These are phyloP conservation scores for Biancaea sappan DNA, from an alignment of 306 rosid genomes.

Conservation along the genomic window DNA sequence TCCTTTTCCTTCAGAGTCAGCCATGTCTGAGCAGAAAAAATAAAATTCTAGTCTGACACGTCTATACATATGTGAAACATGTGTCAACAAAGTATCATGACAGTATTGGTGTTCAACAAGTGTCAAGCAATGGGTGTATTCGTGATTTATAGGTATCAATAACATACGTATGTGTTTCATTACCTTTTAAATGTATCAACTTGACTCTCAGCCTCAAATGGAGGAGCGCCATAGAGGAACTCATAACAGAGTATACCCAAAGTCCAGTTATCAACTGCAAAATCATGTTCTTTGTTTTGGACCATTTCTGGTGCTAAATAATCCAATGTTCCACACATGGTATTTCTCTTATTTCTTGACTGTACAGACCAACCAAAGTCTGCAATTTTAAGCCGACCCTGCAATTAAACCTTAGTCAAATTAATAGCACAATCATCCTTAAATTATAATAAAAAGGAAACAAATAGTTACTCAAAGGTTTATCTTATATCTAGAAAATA, in stretches of 20 bases:
- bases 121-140: background rate
- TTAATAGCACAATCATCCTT: background rate
- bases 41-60: too few relatives aligned
- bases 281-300: constrained; percentile 78
- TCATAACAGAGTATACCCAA: constrained; percentile 84
- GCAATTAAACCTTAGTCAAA: constrained; percentile 16
- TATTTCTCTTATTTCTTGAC: constrained; percentile 68
- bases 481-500: constrained; percentile 3
- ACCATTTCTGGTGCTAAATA: constrained; percentile 93
- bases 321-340: constrained; percentile 94
- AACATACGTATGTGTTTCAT: background rate
- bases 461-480: background rate
- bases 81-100: too few relatives aligned
- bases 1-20: background rate
- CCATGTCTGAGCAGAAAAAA: background rate
- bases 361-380: constrained; percentile 96
- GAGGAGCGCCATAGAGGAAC: constrained; percentile 83
- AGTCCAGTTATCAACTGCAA: constrained; percentile 88
- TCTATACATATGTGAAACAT: too few relatives aligned
- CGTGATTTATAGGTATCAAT: background rate
- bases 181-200: constrained; percentile 76
- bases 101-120: too few relatives aligned
- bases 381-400: constrained; percentile 88
- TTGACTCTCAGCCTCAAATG: constrained; percentile 89
- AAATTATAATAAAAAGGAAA: background rate